Evolutionary conservation across 2,329 filamentous ascomycete species (phyloP).

Genomic region (Xylariaceae sp.): DNA sequence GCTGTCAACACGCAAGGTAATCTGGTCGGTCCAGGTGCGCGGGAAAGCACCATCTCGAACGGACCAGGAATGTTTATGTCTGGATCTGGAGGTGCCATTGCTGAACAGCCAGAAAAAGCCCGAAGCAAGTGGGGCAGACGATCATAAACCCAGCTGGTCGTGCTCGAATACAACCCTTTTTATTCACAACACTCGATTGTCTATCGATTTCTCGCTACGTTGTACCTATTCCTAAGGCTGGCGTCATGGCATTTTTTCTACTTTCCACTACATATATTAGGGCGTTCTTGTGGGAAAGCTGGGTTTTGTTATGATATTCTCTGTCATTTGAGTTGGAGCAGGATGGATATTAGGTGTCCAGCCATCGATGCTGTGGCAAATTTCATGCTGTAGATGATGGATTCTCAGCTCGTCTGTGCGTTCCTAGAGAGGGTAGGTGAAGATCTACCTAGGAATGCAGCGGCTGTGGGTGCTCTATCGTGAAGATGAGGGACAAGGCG

Average conservation of each 20-base stretch:
- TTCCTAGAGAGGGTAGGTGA: neutral
- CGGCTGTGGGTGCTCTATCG: neutral
- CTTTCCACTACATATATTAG: slow-evolving; percentile 11
- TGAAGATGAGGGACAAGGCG: neutral
- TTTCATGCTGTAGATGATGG: slow-evolving; percentile 8
- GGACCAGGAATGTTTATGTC: slow-evolving; percentile 48
- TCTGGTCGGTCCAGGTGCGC: slow-evolving; percentile 36
- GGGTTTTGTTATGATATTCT: slow-evolving; percentile 4
- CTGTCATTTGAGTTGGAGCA: neutral
- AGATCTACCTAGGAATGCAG: neutral
- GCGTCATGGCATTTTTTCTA: slow-evolving; percentile 17
- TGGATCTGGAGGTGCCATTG: slow-evolving; percentile 36
- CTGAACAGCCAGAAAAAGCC: slow-evolving; percentile 48
- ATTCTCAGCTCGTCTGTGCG: neutral
- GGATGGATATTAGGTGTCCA: slow-evolving; percentile 11
- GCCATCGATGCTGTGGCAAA: slow-evolving; percentile 6
- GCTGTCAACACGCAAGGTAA: slow-evolving; percentile 43
- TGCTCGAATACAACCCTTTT: slow-evolving; percentile 1
- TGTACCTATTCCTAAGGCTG: slow-evolving; percentile 3
- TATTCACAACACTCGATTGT: slow-evolving; percentile 3
- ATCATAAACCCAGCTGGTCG: slow-evolving; percentile 1
- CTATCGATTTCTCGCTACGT: neutral
- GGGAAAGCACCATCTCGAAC: slow-evolving; percentile 37
- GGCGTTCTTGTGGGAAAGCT: slow-evolving; percentile 18
- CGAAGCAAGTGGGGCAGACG: slow-evolving; percentile 53